Evolutionary conservation across 306 rosid genomes (phyloP), one percentile per base, ranked within the genome.

Genomic region (Oemleria cerasiformis): DNA sequence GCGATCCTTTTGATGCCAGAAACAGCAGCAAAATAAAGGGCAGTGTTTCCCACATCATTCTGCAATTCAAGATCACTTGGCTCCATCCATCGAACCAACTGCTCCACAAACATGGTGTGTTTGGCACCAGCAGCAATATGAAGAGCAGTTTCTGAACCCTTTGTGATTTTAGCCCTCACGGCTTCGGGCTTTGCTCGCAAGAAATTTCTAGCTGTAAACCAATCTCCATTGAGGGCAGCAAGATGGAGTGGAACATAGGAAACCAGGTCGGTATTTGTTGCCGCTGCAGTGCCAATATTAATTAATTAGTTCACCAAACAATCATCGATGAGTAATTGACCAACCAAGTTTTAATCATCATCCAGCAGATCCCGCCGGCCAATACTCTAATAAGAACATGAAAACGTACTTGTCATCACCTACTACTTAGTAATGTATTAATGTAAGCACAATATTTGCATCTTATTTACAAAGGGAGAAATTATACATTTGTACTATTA

Each of bases 1-100:
- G 70, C 70, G n/a, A 65, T 65, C 39, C 55, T 65, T 65, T 65
- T 65, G 41, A 44, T 15, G 44, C 70, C 70, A 5, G 70, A 65
- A 9, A 65, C 70, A 44, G 70, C 70, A 13, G 70, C 70, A 65
- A 65, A 65, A 65, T 21, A 44, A 15, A 65, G 70, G 19, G 70
- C 55, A 2, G 70, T 65, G 70, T 65, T 65, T 8, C 40, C 54
- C 17, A 65, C 70, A 23, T 65, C 70, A 65, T 65, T 65, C 54
- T 65, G 7, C 54, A 65, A 23, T 65, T 44, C 70, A 4, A 65
- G 70, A 39, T 65, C 70, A 65, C 4, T 0, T 7, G 54, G 39
- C 8, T 11, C 44, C 70, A 65, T 65, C 54, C 13, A 65, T 45
- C 7, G 21, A 13, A 65, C 70, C 11, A 63, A 17, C 51, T 42